A percentile compares a stretch with the other conserved stretches of the same genome.
Conservation (phyloP, 805 yeast species). For the Blastobotrys peoriensis region DNA sequence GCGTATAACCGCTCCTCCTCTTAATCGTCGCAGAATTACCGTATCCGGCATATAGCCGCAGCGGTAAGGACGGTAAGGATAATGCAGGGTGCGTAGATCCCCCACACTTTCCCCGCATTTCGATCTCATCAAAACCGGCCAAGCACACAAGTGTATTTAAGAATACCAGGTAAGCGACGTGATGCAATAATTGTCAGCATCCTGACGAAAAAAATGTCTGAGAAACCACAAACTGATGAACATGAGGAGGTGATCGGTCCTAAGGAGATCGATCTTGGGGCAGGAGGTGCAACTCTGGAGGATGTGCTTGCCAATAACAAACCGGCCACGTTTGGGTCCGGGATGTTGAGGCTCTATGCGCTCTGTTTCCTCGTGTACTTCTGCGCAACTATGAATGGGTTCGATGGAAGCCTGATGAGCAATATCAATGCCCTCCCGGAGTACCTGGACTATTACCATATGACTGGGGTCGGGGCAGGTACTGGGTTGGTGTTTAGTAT, state of each 20-base stretch:
- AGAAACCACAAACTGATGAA: neutral
- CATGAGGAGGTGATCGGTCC: neutral
- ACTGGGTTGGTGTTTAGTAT: slow-evolving; percentile 18
- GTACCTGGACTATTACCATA: slow-evolving; percentile 10
- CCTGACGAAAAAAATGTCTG: no score
- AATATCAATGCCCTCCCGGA: slow-evolving; percentile 15
- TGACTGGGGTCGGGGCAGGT: slow-evolving; percentile 9
- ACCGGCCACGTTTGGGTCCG: slow-evolving; percentile 11
- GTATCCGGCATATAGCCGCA: no score
- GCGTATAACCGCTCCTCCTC: no score
- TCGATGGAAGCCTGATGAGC: slow-evolving; percentile 18
- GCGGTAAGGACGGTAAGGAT: no score
- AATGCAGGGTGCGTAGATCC: no score
- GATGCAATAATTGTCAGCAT: no score
- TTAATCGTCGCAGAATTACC: no score
- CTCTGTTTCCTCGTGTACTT: slow-evolving; percentile 12
- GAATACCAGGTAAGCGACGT: no score
- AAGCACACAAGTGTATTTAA: no score
- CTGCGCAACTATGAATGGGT: slow-evolving; percentile 14
- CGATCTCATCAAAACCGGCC: no score
- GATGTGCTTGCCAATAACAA: slow-evolving; percentile 8
- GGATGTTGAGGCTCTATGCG: slow-evolving; percentile 10
- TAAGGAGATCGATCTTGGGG: neutral
- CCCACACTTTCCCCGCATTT: no score
- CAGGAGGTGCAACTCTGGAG: slow-evolving; percentile 6